Base-by-base conservation (phyloP, 1,284 basidiomycete species). In the Fomes fomentarius region DNA sequence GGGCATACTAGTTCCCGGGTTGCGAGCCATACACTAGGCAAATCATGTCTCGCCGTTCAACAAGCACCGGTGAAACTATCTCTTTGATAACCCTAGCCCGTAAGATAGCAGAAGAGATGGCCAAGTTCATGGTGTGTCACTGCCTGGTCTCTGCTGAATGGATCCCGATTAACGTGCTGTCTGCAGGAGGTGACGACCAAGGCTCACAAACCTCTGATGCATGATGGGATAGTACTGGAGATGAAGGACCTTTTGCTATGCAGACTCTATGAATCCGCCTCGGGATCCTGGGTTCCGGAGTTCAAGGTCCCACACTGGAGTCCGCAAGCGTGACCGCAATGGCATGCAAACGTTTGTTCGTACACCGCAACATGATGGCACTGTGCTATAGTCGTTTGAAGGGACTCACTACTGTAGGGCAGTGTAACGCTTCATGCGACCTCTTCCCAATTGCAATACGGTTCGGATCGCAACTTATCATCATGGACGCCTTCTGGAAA, bases 51-150 rank as follows among this genome's bases (percentile, higher is more conserved):
- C 51, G 51, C 4, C 40, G 51, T 30, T 26, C 44, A n/a, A 52
- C 51, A 14, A 28, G 11, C 10, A 26, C 2, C 5, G n/a, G 37
- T 5, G 44, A 41, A 9, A 43, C 37, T 8, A 40, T 52, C n/a
- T 26, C 30, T 4, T 22, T 17, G 28, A 26, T 28, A 24, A 8
- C 7, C 5, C 31, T 53, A 11, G 52, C 52, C 5, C 31, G 26
- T 17, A 53, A 47, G 25, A 48, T 53, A 11, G 52, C 52, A 5
- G 4, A 47, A 34, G 45, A 53, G 15, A 44, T 43, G 52, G 2
- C 30, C 0, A 14, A n/a, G n/a, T 53, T 15, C 35, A 17, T 53
- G 26, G 52, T 41, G 33, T 6, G 46, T 39, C 25, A 14, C n/a
- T 3, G 3, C 28, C 14, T 12, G 30, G 15, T 22, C 21, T 4